Conservation (phyloP, 73 alveolate genomes). For the Stentor coeruleus region DNA sequence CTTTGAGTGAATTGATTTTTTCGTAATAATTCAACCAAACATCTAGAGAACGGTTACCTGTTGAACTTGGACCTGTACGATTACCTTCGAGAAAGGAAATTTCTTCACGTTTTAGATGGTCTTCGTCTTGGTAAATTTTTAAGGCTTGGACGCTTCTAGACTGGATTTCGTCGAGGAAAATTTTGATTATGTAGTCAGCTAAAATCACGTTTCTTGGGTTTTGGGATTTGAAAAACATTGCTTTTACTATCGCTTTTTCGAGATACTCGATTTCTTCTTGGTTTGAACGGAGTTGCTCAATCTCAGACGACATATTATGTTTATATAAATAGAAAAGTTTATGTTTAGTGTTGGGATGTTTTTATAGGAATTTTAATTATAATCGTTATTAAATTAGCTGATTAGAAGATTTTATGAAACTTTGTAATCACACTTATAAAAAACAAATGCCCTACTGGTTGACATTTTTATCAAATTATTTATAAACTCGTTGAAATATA, state of each 20-base stretch:
- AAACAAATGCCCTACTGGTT: no score
- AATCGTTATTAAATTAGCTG: no score
- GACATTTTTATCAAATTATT: no score
- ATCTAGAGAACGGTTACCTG: conserved; percentile 66
- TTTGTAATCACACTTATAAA: no score
- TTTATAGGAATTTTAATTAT: no score
- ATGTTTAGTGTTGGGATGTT: no score
- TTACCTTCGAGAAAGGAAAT: conserved; percentile 62
- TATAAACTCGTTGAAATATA: no score
- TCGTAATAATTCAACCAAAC: conserved; percentile 94
- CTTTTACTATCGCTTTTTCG: conserved; percentile 79
- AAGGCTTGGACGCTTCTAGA: conserved; percentile 70
- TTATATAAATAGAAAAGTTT: no score
- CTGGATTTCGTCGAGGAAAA: conserved; percentile 77
- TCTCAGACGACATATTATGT: background rate
- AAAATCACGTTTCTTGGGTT: conserved; percentile 87
- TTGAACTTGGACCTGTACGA: conserved; percentile 39
- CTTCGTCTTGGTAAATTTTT: conserved; percentile 73
- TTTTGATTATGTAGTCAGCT: conserved; percentile 78
- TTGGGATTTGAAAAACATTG: conserved; percentile 73
- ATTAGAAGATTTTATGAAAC: no score
- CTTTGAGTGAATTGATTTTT: conserved; percentile 79
- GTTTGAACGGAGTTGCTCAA: conserved; percentile 79
- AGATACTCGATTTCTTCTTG: conserved; percentile 84
- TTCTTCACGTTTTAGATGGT: conserved; percentile 80